phyloP scores from a whole-genome alignment of 2,329 filamentous ascomycete genomes.

The Fusarium circinatum region DNA sequence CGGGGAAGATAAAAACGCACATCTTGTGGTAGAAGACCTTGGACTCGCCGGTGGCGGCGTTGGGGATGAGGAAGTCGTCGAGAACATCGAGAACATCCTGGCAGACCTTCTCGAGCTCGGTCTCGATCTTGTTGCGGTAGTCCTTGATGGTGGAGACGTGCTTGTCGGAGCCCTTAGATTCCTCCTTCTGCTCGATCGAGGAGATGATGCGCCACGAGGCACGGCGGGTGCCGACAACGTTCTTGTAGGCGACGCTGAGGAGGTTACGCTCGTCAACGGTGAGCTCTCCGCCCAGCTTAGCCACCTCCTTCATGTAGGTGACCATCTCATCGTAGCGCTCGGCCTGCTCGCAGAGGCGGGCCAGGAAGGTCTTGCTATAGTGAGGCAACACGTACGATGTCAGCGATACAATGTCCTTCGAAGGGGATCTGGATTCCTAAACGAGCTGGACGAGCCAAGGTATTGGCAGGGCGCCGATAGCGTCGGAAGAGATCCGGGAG shows the following conservation, averaged over 20 bases:
- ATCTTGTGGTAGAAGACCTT: constrained; percentile 99
- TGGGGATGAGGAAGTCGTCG: constrained; percentile 92
- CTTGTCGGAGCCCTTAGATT: constrained; percentile 97
- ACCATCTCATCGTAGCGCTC: constrained; percentile 99
- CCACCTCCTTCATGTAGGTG: constrained; percentile 99
- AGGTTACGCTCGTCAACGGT: constrained; percentile 98
- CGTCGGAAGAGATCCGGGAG: constrained; percentile 24
- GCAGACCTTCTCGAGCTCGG: constrained; percentile 97
- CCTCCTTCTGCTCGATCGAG: constrained; percentile 99
- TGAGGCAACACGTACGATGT: constrained; percentile 43
- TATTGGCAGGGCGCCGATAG: constrained; percentile 21
- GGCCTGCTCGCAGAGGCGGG: constrained; percentile 99
- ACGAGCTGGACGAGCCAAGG: constrained; percentile 32
- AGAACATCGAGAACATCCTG: constrained; percentile 97
- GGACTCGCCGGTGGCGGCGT: constrained; percentile 95
- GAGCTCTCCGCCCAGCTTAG: constrained; percentile 84
- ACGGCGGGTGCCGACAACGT: constrained; percentile 97
- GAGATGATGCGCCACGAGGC: constrained; percentile 99
- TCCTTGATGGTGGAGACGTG: constrained; percentile 94
- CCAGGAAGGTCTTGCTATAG: constrained; percentile 97
- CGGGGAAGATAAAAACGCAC: constrained; percentile 65
- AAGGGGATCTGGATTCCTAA: constrained; percentile 30
- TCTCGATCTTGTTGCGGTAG: constrained; percentile 98
- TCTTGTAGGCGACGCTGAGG: constrained; percentile 99
- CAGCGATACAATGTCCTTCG: constrained; percentile 39